Percentiles rank a stretch among this genome's conserved stretches.
These are phyloP conservation scores for Aspergillus melleus DNA, from an alignment of 2,329 filamentous ascomycete genomes.

Conservation along the genomic window DNA sequence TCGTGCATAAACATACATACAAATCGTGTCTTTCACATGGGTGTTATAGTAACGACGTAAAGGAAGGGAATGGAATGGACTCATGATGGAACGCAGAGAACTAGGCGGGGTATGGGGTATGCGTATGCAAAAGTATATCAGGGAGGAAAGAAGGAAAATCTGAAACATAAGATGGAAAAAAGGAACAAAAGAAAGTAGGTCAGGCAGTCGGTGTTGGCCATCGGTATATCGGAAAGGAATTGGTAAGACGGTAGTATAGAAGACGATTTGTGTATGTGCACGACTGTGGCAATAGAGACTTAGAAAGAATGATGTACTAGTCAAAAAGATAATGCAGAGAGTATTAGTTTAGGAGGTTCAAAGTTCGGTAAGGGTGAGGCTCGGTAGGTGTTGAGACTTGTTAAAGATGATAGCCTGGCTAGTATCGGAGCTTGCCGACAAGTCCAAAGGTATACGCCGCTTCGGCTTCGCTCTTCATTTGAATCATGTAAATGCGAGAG, in stretches of 20 bases:
- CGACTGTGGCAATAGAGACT: neutral
- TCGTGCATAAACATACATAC: neutral
- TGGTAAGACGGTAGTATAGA: neutral
- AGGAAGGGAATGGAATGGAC: neutral
- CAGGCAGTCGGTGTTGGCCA: neutral
- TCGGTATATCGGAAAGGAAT: neutral
- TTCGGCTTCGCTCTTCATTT: constrained; percentile 56
- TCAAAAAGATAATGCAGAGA: neutral
- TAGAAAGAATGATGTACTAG: neutral
- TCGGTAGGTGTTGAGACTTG: neutral
- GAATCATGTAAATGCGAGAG: constrained; percentile 65
- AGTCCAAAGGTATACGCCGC: constrained; percentile 56
- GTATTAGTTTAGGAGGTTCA: neutral
- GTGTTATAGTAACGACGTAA: neutral
- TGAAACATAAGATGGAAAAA: neutral
- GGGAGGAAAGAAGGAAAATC: neutral
- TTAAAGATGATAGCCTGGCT: constrained; percentile 4
- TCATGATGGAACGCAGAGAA: neutral
- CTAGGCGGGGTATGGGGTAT: neutral
- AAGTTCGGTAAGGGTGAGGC: neutral
- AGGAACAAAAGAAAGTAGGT: neutral
- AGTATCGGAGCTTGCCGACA: constrained; percentile 55
- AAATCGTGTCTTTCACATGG: neutral
- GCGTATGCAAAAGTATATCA: neutral
- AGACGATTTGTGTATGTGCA: neutral